Evolutionary conservation across 2,329 filamentous ascomycete species (phyloP), one percentile per base, ranked within the genome.

Genomic region (Pseudohalonectria lignicola): DNA sequence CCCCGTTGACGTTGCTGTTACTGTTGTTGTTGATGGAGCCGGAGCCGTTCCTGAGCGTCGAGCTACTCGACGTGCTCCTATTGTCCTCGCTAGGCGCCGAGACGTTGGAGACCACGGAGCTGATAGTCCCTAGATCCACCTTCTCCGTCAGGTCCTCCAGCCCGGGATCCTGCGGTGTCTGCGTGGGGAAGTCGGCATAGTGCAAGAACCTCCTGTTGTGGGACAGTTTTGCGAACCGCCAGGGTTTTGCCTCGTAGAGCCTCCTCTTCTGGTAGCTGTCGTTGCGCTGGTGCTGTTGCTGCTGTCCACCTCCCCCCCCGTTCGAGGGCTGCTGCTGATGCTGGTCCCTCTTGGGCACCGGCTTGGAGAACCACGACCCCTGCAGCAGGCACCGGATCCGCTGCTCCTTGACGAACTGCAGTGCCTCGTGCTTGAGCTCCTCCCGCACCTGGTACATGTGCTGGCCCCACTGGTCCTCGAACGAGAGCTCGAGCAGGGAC

Each of bases 341-440:
- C 34, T 43, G 48, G 39, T 55, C 59, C 35, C 60, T 55, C 44
- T 52, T 59, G 36, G 63, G 56, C 10, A 60, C 52, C 5, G 71
- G 58, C 58, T 70, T 61, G 55, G 64, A 56, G 62, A 96, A 98
- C 92, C 92, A 98, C 9, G 83, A 79, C 6, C 92, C 92, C 47
- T 86, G 74, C 4, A 96, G 71, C 29, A 98, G 66, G 54, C 88
- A 95, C 39, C 92, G 75, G 43, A 96, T 84, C 28, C 92, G 79
- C 59, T 98, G 92, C 62, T 98, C 92, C 60, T 94, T 95, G 60
- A 96, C 85, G 53, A 98, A 98, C 52, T 94, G 86, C 39, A 95
- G 64, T 10, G 90, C 87, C 59, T 98, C 92, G 50, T 90, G 79
- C 48, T 86, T 83, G 32, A 96, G 70, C 56, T 94, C 86, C 39